These are phyloP conservation scores for Phytomonas serpens DNA, from an alignment of 208 protist species.

Conservation along the genomic window DNA sequence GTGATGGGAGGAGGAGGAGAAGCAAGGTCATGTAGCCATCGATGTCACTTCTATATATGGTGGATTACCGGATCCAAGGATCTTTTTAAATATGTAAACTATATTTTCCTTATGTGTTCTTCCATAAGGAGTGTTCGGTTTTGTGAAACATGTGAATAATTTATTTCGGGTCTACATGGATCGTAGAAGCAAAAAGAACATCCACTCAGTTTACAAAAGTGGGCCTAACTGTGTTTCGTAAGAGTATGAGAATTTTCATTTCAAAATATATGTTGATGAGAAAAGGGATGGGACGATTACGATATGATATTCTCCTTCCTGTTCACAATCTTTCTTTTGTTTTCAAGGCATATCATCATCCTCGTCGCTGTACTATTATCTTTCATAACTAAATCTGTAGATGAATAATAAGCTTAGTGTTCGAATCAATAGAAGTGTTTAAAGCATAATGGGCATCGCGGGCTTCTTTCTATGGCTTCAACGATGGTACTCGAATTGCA, in stretches of 20 bases:
- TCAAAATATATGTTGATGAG: neutral
- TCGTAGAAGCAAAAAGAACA: neutral
- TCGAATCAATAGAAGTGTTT: neutral
- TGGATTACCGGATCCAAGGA: neutral
- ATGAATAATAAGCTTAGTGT: neutral
- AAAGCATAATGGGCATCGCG: slow-evolving; percentile 73
- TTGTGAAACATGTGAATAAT: neutral
- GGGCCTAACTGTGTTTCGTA: neutral
- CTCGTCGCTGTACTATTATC: neutral
- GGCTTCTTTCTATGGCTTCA: slow-evolving; percentile 88
- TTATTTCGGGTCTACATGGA: neutral
- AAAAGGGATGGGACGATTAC: neutral
- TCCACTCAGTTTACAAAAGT: neutral
- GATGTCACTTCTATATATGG: neutral
- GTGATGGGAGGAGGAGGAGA: neutral
- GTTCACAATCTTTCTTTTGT: neutral
- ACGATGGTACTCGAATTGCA: slow-evolving; percentile 71
- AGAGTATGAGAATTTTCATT: neutral
- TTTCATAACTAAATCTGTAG: neutral
- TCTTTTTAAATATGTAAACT: neutral
- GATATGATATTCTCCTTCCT: neutral
- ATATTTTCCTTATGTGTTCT: neutral
- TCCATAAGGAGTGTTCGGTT: neutral
- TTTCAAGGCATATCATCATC: neutral
- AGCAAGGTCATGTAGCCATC: neutral